Evolutionary conservation across 352 stramenopile species (phyloP).

Genomic region (Phytophthora aleatoria): DNA sequence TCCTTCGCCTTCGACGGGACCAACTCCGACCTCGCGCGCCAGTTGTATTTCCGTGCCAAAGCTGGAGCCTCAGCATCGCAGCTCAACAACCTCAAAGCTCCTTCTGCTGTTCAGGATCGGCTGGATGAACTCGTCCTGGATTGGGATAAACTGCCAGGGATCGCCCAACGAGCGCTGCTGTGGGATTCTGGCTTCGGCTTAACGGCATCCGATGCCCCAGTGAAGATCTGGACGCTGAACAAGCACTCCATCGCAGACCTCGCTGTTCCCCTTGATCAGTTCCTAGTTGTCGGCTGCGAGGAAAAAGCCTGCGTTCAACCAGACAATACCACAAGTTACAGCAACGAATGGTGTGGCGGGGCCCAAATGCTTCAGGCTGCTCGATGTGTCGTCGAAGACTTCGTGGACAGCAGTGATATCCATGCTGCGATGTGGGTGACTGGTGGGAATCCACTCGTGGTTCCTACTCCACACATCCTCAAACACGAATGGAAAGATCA

Average conservation of each 20-base stretch:
- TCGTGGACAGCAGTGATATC: neutral
- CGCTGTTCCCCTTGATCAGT: slow-evolving; percentile 17
- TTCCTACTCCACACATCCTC: neutral
- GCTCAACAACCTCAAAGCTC: slow-evolving; percentile 3
- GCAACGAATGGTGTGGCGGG: slow-evolving; percentile 20
- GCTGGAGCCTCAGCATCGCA: slow-evolving; percentile 8
- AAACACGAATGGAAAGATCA: slow-evolving; percentile 27
- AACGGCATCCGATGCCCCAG: neutral
- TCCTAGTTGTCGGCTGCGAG: slow-evolving; percentile 8
- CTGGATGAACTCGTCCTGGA: slow-evolving; percentile 3
- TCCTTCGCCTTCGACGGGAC: slow-evolving; percentile 33
- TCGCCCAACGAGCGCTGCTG: slow-evolving; percentile 30
- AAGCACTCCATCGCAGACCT: slow-evolving; percentile 21
- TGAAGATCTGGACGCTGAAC: slow-evolving; percentile 27
- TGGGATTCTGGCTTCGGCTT: slow-evolving; percentile 31
- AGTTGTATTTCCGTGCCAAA: slow-evolving; percentile 30
- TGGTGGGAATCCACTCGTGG: slow-evolving; percentile 6
- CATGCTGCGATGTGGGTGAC: slow-evolving; percentile 31
- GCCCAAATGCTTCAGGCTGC: slow-evolving; percentile 22
- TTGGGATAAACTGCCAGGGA: slow-evolving; percentile 14
- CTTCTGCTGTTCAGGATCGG: slow-evolving; percentile 10
- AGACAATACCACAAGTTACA: slow-evolving; percentile 16
- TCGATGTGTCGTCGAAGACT: slow-evolving; percentile 23
- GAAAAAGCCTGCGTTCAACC: slow-evolving; percentile 18
- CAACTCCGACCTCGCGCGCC: slow-evolving; percentile 36